These are phyloP conservation scores for Corylus americana DNA, from an alignment of 306 rosid genomes.

Conservation along the genomic window DNA sequence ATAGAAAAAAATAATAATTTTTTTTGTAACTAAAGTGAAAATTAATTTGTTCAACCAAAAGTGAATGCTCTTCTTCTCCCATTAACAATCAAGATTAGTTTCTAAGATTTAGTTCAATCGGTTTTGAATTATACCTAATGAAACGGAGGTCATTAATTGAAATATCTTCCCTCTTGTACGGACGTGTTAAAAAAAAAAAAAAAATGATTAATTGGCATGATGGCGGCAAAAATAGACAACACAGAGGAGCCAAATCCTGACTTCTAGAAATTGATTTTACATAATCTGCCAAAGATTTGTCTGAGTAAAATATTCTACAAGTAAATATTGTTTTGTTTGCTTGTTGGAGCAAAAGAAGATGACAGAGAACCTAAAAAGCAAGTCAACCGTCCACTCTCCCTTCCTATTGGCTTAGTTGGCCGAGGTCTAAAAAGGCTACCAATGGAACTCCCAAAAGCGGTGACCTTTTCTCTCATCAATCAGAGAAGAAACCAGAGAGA, in stretches of 20 bases:
- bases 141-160: no score
- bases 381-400: slow-evolving; percentile 35
- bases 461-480: slow-evolving; percentile 22
- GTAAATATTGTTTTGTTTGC: not conserved
- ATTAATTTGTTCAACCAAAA: no score
- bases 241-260: not conserved
- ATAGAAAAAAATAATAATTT: no score
- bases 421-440: slow-evolving; percentile 47
- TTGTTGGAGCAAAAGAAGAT: slow-evolving; percentile 15
- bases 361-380: not conserved
- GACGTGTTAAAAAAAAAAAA: no score
- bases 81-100: not conserved
- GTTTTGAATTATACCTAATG: no score
- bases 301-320: not conserved
- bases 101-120: no score
- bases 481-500: slow-evolving; percentile 31
- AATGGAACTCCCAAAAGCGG: slow-evolving; percentile 14
- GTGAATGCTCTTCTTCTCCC: not conserved
- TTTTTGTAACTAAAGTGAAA: no score
- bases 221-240: not conserved
- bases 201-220: no score
- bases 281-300: no score
- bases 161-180: no score
- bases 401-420: slow-evolving; percentile 5
- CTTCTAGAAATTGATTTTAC: not conserved